Conservation (phyloP, 148 eudicot genomes). For the Linanthus parryae region DNA sequence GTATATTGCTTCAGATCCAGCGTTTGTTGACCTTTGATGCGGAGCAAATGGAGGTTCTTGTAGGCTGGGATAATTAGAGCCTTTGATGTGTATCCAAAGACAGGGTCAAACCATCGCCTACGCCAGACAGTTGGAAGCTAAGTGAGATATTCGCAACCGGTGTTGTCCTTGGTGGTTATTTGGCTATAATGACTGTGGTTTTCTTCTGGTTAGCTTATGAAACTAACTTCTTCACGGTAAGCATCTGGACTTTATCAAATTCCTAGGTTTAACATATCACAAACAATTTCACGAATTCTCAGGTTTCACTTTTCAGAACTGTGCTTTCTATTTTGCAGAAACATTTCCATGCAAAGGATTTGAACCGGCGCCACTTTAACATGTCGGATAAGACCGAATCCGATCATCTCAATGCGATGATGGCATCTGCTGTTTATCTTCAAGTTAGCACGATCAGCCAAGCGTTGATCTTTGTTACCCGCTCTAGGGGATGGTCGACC, state of each 20-base stretch:
- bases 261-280: not conserved
- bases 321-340: slow-evolving; percentile 28
- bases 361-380: slow-evolving; percentile 33
- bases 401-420: slow-evolving; percentile 33
- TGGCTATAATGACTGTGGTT: slow-evolving; percentile 53
- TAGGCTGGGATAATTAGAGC: too few species aligned
- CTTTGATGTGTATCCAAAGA: slow-evolving; percentile 77
- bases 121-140: slow-evolving; percentile 70
- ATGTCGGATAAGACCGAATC: slow-evolving; percentile 22
- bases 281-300: not conserved
- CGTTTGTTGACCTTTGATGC: too few species aligned
- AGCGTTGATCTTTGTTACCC: slow-evolving; percentile 63
- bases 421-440: slow-evolving; percentile 71
- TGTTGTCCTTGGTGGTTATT: slow-evolving; percentile 43
- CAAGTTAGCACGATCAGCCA: slow-evolving; percentile 74
- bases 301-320: too few species aligned
- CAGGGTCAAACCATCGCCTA: slow-evolving; percentile 67
- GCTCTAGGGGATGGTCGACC: slow-evolving; percentile 73
- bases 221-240: slow-evolving; percentile 60
- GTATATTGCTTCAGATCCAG: too few species aligned
- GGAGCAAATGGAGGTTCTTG: too few species aligned
- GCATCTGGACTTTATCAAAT: not conserved
- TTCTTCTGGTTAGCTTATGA: slow-evolving; percentile 58
- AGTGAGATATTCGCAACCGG: slow-evolving; percentile 70
- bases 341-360: slow-evolving; percentile 32